Conservation (phyloP, 306 rosid genomes). For the Notholithocarpus densiflorus region DNA sequence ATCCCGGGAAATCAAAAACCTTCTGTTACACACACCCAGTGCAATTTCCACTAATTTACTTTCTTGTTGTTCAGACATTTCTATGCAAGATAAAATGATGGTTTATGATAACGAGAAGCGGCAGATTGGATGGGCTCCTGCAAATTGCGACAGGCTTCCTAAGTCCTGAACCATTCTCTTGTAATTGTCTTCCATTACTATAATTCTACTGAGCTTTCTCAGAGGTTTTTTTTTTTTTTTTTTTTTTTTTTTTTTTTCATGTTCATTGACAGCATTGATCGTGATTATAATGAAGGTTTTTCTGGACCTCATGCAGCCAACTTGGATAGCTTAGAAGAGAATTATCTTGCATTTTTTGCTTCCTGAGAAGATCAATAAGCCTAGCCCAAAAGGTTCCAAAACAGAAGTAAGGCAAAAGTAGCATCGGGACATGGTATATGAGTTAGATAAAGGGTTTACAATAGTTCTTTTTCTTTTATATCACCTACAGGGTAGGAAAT, state of each 20-base stretch:
- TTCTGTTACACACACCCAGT: background rate
- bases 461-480: background rate
- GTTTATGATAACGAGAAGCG: conserved; percentile 71
- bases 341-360: conserved; percentile 28
- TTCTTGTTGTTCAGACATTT: conserved; percentile 44
- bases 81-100: conserved; percentile 57
- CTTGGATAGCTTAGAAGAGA: conserved; percentile 34
- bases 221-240: conserved; percentile 12
- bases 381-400: conserved; percentile 15
- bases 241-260: conserved; percentile 6
- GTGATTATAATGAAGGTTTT: conserved; percentile 33
- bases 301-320: conserved; percentile 29
- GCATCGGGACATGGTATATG: conserved; percentile 5
- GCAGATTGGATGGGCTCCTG: conserved; percentile 64
- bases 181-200: conserved; percentile 9
- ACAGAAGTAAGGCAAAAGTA: conserved; percentile 12
- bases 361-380: conserved; percentile 12
- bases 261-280: conserved; percentile 46
- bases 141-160: conserved; percentile 51
- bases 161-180: conserved; percentile 37
- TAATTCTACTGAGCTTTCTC: conserved; percentile 22
- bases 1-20: background rate
- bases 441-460: conserved; percentile 1
- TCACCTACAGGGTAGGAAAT: conserved; percentile 20
- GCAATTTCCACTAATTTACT: conserved; percentile 1